Percentiles rank a stretch among this genome's conserved stretches.
Evolutionary conservation across 495 filamentous ascomycete species (phyloP).

Genomic region (Rostrohypoxylon terebratum): DNA sequence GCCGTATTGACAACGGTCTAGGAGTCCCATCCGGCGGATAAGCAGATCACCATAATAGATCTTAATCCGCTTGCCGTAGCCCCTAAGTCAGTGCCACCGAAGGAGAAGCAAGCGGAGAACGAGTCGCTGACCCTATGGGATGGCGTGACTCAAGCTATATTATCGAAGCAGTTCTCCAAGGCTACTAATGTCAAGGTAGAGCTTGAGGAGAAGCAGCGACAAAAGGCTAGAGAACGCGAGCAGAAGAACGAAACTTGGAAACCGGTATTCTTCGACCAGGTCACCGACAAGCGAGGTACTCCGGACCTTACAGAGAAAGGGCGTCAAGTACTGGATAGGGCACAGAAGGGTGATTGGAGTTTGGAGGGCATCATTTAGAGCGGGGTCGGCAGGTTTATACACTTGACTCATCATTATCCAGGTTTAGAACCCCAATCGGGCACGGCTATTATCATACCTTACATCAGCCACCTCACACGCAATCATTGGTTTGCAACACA

Average conservation of each 20-base stretch:
- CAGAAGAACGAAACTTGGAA: constrained; percentile 74
- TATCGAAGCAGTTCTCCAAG: constrained; percentile 81
- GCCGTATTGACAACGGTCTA: constrained; percentile 34
- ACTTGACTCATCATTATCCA: neutral
- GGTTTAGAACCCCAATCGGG: constrained; percentile 11
- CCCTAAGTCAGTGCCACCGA: constrained; percentile 80
- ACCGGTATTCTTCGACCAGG: constrained; percentile 89
- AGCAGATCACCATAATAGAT: constrained; percentile 82
- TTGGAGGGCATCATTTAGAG: constrained; percentile 56
- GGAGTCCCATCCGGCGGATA: constrained; percentile 63
- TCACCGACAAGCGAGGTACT: constrained; percentile 77
- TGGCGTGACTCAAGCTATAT: constrained; percentile 87
- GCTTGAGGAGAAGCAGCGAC: constrained; percentile 88
- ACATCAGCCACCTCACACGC: constrained; percentile 16
- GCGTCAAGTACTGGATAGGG: constrained; percentile 71
- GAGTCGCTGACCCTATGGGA: constrained; percentile 92
- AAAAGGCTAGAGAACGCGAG: constrained; percentile 83
- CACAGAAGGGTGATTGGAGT: constrained; percentile 71
- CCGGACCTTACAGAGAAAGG: constrained; percentile 86
- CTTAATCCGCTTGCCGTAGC: constrained; percentile 81
- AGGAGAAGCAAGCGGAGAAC: constrained; percentile 81
- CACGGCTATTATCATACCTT: constrained; percentile 1
- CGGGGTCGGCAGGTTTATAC: neutral
- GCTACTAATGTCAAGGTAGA: constrained; percentile 91
- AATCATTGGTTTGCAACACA: constrained; percentile 39